Evolutionary conservation across 495 filamentous ascomycete genomes (phyloP).

Genomic region (Coniosporium apollinis): DNA sequence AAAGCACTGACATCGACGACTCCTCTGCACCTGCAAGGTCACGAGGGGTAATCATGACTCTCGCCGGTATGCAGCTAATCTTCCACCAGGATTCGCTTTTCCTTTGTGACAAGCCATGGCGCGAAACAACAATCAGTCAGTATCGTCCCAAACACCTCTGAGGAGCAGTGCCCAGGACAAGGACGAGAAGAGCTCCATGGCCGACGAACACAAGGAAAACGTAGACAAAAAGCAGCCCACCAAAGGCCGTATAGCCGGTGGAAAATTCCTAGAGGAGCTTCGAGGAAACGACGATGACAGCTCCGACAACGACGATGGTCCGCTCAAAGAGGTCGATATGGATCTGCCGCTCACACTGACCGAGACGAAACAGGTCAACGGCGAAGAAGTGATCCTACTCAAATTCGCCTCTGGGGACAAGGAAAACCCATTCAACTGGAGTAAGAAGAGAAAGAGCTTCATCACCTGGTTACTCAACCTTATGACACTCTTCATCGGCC

Average conservation of each 20-base stretch:
- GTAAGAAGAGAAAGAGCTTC: conserved; percentile 21
- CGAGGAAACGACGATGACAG: conserved; percentile 7
- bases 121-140: no score
- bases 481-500: conserved; percentile 33
- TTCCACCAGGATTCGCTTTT: no score
- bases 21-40: no score
- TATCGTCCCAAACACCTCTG: no score
- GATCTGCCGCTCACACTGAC: conserved; percentile 28
- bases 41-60: no score
- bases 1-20: no score
- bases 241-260: conserved; percentile 23
- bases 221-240: background rate
- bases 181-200: no score
- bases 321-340: conserved; percentile 26
- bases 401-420: conserved; percentile 25
- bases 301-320: conserved; percentile 9
- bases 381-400: conserved; percentile 22
- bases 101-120: no score
- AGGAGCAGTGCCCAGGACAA: no score
- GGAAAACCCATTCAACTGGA: conserved; percentile 34
- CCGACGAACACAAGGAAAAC: no score
- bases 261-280: conserved; percentile 19
- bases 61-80: no score
- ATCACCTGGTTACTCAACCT: conserved; percentile 28
- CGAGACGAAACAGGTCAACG: conserved; percentile 18